Base-by-base conservation (phyloP, 2,329 filamentous ascomycete genomes). In the Aureobasidium sp. region DNA sequence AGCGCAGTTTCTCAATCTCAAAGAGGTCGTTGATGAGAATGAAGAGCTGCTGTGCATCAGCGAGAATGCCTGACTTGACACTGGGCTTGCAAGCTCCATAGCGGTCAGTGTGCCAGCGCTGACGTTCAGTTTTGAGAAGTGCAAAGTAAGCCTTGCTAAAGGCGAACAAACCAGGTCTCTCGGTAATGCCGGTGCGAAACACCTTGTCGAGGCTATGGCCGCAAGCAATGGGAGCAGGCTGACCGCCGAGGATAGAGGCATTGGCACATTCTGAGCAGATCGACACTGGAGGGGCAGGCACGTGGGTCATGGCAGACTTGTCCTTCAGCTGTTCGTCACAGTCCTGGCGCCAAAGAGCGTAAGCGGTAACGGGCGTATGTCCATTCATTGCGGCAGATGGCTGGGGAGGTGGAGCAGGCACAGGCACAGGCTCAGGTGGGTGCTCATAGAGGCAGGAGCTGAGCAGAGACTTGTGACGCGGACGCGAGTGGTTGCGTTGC, bases 31-130 rank as follows among this genome's bases (percentile, higher is more conserved):
- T 61, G 58, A 53, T 45, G n/a, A 53, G 27, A n/a, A 61, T 39
- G 31, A 61, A 61, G 4, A 61, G 48, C 37, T 61, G 58, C 27
- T 61, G 47, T 29, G 58, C 58, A 14, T 48, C 29, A 37, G 47
- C 29, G 8, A 44, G 27, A 7, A 53, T 53, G n/a, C 41, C n/a
- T 20, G 48, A 6, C 20, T 61, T 61, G 39, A 49, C 29, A 11
- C 25, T 34, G n/a, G 27, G 20, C 12, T 52, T 44, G 39, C 58
- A 61, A 41, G 48, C 58, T 17, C 58, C 48, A 20, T 53, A 61
- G 48, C 58, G 58, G n/a, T 61, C 58, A 14, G 58, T 61, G 27
- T 61, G 58, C 58, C 58, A 61, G 29, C 58, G 47, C 27, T 61
- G 36, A 27, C 58, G 58, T 37, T 61, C 58, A 15, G 2, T 11